A percentile compares a stretch with the other conserved stretches of the same genome.
phyloP scores from a whole-genome alignment of 441 rosid genomes.

The Erodium texanum region DNA sequence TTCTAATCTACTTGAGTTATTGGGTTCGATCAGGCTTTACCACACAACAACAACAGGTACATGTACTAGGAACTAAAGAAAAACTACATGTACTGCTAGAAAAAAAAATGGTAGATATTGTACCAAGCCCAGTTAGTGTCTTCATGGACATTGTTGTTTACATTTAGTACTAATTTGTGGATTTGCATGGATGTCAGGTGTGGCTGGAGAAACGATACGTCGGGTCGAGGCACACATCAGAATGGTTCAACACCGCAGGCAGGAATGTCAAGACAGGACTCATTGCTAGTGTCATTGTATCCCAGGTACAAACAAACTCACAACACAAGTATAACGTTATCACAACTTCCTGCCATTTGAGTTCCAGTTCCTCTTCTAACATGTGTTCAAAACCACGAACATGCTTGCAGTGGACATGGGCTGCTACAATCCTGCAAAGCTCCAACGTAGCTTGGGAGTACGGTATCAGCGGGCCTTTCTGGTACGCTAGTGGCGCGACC shows the following conservation, averaged over 20 bases:
- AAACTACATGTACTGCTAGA: too few relatives aligned
- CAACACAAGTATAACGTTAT: too few relatives aligned
- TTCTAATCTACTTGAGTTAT: too few relatives aligned
- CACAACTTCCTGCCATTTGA: not conserved
- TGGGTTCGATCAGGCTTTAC: too few relatives aligned
- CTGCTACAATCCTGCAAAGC: constrained; percentile 90
- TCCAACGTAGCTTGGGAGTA: constrained; percentile 93
- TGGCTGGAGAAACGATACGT: constrained; percentile 87
- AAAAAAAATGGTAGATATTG: too few relatives aligned
- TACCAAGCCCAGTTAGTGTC: too few relatives aligned
- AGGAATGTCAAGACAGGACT: constrained; percentile 91
- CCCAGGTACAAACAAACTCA: constrained; percentile 40
- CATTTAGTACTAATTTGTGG: too few relatives aligned
- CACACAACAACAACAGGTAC: too few relatives aligned
- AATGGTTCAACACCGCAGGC: constrained; percentile 98
- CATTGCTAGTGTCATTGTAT: constrained; percentile 86
- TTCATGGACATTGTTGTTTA: too few relatives aligned
- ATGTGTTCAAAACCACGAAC: not conserved
- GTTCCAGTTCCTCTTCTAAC: too few relatives aligned
- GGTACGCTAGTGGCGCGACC: constrained; percentile 97
- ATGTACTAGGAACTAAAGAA: too few relatives aligned
- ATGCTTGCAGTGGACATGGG: constrained; percentile 76
- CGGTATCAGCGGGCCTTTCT: constrained; percentile 90
- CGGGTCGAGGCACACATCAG: constrained; percentile 76
- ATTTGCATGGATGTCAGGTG: constrained; percentile 33